phyloP scores from a whole-genome alignment of 2,329 filamentous ascomycete genomes.

The Paecilomyces sp. region DNA sequence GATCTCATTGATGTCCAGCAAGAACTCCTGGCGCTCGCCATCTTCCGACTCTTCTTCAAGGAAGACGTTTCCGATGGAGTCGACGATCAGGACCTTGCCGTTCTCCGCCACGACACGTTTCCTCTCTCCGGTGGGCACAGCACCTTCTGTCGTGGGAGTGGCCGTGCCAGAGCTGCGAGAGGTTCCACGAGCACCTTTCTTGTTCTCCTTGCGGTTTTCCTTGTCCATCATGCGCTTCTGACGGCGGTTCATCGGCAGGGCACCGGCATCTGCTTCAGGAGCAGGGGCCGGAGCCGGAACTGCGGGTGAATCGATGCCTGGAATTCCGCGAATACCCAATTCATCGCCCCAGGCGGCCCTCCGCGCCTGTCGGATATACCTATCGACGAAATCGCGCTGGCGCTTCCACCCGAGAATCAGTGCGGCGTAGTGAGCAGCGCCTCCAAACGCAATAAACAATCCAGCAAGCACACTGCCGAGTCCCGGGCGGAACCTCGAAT shows the following conservation, averaged over 20 bases:
- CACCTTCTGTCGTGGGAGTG: conserved; percentile 46
- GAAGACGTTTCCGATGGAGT: conserved; percentile 86
- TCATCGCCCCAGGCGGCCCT: conserved; percentile 86
- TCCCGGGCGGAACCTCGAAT: conserved; percentile 85
- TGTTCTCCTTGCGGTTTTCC: conserved; percentile 62
- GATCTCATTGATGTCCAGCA: conserved; percentile 86
- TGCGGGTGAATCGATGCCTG: conserved; percentile 50
- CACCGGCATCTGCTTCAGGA: conserved; percentile 42
- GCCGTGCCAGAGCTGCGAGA: conserved; percentile 37
- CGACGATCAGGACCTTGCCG: conserved; percentile 88
- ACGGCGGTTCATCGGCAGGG: conserved; percentile 67
- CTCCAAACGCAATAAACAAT: conserved; percentile 74
- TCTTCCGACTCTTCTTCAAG: conserved; percentile 89
- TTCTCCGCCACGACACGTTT: conserved; percentile 91
- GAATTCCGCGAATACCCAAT: conserved; percentile 57
- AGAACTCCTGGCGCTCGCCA: conserved; percentile 71
- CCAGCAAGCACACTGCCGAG: conserved; percentile 77
- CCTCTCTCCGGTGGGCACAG: conserved; percentile 65
- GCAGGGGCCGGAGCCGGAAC: conserved; percentile 32
- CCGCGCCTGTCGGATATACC: conserved; percentile 85
- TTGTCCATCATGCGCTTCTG: conserved; percentile 85
- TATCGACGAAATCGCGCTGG: conserved; percentile 82
- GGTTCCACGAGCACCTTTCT: conserved; percentile 35
- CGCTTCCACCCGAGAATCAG: conserved; percentile 83
- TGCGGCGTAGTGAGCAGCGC: conserved; percentile 77